phyloP scores from a whole-genome alignment of 768 basidiomycete genomes.

The Lentinula boryana region DNA sequence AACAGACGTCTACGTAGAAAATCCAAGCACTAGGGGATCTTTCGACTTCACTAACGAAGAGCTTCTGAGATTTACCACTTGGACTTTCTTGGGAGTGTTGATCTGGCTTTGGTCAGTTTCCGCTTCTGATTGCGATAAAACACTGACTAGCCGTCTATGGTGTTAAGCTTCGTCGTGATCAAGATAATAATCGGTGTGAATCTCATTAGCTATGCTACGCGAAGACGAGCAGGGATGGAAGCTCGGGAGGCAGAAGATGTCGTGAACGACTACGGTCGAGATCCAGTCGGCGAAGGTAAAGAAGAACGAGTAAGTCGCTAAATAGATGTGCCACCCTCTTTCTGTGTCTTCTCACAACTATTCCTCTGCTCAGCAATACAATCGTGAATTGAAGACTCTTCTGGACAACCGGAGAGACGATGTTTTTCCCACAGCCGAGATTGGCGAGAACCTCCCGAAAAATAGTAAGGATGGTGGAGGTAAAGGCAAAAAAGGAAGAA shows the following conservation, averaged over 20 bases:
- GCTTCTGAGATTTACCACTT: slow-evolving; percentile 51
- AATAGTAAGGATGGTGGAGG: slow-evolving; percentile 17
- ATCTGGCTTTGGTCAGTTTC: slow-evolving; percentile 82
- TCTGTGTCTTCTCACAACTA: not conserved
- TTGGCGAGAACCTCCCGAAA: slow-evolving; percentile 50
- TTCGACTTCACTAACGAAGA: slow-evolving; percentile 41
- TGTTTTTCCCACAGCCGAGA: slow-evolving; percentile 58
- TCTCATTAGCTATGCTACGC: slow-evolving; percentile 76
- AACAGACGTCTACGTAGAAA: not conserved
- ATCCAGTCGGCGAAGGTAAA: slow-evolving; percentile 85
- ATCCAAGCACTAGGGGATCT: slow-evolving; percentile 35
- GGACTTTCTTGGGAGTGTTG: slow-evolving; percentile 56
- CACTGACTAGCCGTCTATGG: not conserved
- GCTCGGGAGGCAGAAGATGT: slow-evolving; percentile 65
- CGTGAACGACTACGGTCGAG: slow-evolving; percentile 84
- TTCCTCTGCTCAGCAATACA: slow-evolving; percentile 53
- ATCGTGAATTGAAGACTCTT: slow-evolving; percentile 70
- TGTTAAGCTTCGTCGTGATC: slow-evolving; percentile 67
- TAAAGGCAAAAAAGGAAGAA: slow-evolving; percentile 45
- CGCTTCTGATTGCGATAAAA: slow-evolving; percentile 14
- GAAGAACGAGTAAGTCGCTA: slow-evolving; percentile 70
- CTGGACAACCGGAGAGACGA: slow-evolving; percentile 69
- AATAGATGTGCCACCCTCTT: not conserved
- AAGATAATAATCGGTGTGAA: slow-evolving; percentile 93
- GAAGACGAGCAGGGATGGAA: slow-evolving; percentile 72